Percentiles rank a stretch among this genome's conserved stretches.
Conservation (phyloP, 192 early-diverging fungal genomes). For the Coemansia sp. region DNA sequence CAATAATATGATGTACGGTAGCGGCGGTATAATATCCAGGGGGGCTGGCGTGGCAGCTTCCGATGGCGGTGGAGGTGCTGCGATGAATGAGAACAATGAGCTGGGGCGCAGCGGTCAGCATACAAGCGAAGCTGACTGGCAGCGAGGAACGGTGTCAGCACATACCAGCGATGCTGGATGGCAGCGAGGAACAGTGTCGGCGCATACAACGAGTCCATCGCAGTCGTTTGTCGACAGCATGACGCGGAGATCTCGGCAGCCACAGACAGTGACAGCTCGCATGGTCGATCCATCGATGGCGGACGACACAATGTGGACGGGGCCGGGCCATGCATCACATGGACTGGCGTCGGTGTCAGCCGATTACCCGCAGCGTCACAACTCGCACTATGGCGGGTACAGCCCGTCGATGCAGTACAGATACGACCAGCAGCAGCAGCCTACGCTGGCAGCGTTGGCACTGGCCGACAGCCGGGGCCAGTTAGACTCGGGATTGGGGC, state of each 20-base stretch:
- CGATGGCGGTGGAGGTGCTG: conserved; percentile 2
- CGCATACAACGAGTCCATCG: conserved; percentile 3
- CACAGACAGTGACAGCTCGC: conserved; percentile 37
- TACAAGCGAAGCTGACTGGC: conserved; percentile 4
- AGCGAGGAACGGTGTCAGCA: background rate
- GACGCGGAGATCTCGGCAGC: background rate
- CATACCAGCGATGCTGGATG: background rate
- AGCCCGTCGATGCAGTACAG: conserved; percentile 13
- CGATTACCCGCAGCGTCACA: conserved; percentile 11
- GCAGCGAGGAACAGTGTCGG: conserved; percentile 2
- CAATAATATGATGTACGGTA: background rate
- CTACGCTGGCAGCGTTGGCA: conserved; percentile 41
- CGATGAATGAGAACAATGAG: conserved; percentile 8
- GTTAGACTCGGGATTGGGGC: conserved; percentile 38
- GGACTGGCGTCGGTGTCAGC: conserved; percentile 7
- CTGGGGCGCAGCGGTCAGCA: conserved; percentile 18
- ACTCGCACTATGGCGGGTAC: conserved; percentile 3
- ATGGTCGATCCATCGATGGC: conserved; percentile 36
- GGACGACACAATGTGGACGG: background rate
- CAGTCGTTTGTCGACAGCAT: background rate
- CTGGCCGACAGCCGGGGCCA: conserved; percentile 47
- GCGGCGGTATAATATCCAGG: conserved; percentile 4
- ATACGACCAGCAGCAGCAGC: conserved; percentile 25
- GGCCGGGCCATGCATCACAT: background rate
- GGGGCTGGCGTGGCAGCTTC: conserved; percentile 5